Percentiles rank a stretch among this genome's conserved stretches.
Conservation (phyloP, 129 eudicot species). For the Sambucus nigra region DNA sequence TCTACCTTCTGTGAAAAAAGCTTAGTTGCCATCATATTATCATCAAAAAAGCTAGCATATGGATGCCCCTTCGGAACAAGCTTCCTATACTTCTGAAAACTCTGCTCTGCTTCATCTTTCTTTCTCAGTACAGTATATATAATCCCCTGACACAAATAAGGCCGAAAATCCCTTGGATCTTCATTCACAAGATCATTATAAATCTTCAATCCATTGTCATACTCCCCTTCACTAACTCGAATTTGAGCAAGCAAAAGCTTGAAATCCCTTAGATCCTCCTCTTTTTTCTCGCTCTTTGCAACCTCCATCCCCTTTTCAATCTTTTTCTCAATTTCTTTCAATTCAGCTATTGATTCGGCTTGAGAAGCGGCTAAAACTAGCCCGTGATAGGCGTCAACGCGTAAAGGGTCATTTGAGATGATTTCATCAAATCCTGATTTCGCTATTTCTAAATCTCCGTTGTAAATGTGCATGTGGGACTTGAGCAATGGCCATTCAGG, state of each 20-base stretch:
- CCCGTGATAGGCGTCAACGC: constrained; percentile 77
- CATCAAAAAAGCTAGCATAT: constrained; percentile 61
- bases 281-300: constrained; percentile 35
- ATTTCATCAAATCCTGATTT: constrained; percentile 52
- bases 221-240: constrained; percentile 55
- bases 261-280: constrained; percentile 57
- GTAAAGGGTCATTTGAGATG: constrained; percentile 46
- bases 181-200: constrained; percentile 63
- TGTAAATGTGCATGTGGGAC: constrained; percentile 32
- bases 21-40: constrained; percentile 75
- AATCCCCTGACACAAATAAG: constrained; percentile 88
- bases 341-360: constrained; percentile 25
- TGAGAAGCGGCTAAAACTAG: constrained; percentile 63
- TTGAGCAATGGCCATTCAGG: constrained; percentile 62
- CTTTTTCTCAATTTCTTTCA: constrained; percentile 35
- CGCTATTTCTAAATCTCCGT: constrained; percentile 43
- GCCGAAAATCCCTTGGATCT: constrained; percentile 87
- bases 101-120: constrained; percentile 56
- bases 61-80: constrained; percentile 89
- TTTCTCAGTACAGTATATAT: constrained; percentile 69
- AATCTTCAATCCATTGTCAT: constrained; percentile 52
- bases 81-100: constrained; percentile 60
- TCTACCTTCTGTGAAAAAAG: constrained; percentile 70
- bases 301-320: constrained; percentile 37
- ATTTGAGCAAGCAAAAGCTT: constrained; percentile 74